Conservation (phyloP, 148 eudicot genomes). For the Polygonum aviculare region DNA sequence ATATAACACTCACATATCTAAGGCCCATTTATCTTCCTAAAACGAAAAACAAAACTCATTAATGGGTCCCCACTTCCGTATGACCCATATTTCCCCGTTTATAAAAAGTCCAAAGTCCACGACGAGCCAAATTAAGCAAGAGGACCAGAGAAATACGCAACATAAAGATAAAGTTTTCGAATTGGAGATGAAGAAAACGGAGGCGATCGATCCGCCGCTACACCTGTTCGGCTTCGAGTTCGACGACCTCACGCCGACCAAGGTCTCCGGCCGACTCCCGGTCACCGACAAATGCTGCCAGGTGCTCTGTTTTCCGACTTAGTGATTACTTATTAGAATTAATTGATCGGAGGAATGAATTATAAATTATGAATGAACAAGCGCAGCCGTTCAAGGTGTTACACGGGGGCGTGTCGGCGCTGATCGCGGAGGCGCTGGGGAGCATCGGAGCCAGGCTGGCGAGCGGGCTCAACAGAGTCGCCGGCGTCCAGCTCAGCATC, state of each 20-base stretch:
- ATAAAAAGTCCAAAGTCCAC: background rate
- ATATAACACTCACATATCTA: background rate
- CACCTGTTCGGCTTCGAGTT: slow-evolving; percentile 52
- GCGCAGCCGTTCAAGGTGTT: slow-evolving; percentile 72
- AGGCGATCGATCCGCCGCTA: slow-evolving; percentile 44
- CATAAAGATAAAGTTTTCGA: background rate
- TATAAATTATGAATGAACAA: no score
- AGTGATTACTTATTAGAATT: no score
- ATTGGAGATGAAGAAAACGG: slow-evolving; percentile 22
- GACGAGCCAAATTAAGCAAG: background rate
- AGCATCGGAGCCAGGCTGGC: slow-evolving; percentile 72
- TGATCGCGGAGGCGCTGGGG: slow-evolving; percentile 67
- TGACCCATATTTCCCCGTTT: no score
- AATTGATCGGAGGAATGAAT: no score
- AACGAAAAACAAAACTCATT: no score
- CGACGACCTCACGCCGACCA: slow-evolving; percentile 37
- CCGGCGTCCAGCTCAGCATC: slow-evolving; percentile 63
- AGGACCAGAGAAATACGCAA: background rate
- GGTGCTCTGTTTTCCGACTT: slow-evolving; percentile 13
- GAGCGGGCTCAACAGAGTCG: slow-evolving; percentile 54
- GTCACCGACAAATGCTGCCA: slow-evolving; percentile 58
- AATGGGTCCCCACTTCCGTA: background rate
- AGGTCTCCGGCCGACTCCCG: slow-evolving; percentile 48
- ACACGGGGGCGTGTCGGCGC: slow-evolving; percentile 78
- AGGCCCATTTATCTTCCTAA: background rate